These are phyloP conservation scores for Tilletia caries DNA, from an alignment of 1,284 basidiomycete genomes.

Conservation along the genomic window DNA sequence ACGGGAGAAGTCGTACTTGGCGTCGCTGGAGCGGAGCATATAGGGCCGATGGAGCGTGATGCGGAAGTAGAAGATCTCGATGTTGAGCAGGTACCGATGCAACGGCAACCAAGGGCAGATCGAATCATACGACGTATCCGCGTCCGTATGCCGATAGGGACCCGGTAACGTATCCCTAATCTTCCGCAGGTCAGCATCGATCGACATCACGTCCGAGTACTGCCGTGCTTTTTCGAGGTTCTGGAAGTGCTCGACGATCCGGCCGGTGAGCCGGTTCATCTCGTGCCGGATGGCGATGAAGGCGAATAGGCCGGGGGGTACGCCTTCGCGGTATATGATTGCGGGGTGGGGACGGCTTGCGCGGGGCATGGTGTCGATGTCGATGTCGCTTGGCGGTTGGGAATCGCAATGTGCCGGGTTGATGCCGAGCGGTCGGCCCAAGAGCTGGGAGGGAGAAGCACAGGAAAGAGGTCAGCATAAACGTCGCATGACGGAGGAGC, in stretches of 20 bases:
- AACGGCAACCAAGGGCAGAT: slow-evolving; percentile 42
- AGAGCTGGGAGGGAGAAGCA: slow-evolving; percentile 28
- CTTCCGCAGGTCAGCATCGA: slow-evolving; percentile 80
- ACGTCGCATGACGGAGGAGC: slow-evolving; percentile 55
- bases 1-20: slow-evolving; percentile 39
- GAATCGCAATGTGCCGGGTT: slow-evolving; percentile 70
- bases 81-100: slow-evolving; percentile 46
- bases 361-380: slow-evolving; percentile 60
- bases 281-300: slow-evolving; percentile 83
- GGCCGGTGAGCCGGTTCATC: slow-evolving; percentile 78
- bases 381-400: slow-evolving; percentile 75
- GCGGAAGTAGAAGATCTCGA: slow-evolving; percentile 47
- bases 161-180: slow-evolving; percentile 74
- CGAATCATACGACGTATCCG: slow-evolving; percentile 49
- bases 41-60: slow-evolving; percentile 48
- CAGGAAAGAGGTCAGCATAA: background rate
- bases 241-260: slow-evolving; percentile 92
- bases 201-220: slow-evolving; percentile 75
- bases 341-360: slow-evolving; percentile 32
- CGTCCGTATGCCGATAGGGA: slow-evolving; percentile 65
- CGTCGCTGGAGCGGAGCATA: slow-evolving; percentile 24
- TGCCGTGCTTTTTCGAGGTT: slow-evolving; percentile 67
- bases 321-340: background rate
- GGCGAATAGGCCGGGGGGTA: slow-evolving; percentile 73
- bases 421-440: slow-evolving; percentile 83